These are phyloP conservation scores for Emergomyces pasteurianus DNA, from an alignment of 2,329 filamentous ascomycete genomes.

Conservation along the genomic window DNA sequence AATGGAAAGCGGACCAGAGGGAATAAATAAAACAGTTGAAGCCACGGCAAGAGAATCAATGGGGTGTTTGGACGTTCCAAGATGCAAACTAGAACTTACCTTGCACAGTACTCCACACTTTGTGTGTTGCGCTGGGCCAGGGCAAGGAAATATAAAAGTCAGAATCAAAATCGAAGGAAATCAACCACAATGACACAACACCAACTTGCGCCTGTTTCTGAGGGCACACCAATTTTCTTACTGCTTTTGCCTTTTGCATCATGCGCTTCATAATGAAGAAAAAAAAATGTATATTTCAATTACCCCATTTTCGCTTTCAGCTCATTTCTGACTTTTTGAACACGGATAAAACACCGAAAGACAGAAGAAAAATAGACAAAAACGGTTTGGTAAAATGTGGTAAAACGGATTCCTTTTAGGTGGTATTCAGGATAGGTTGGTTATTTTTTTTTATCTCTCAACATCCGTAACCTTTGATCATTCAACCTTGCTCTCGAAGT, in stretches of 20 bases:
- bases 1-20: not conserved
- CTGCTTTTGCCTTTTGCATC: not conserved
- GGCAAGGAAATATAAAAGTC: not conserved
- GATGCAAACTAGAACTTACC: not conserved
- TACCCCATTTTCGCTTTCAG: not conserved
- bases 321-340: not conserved
- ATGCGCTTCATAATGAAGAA: not conserved
- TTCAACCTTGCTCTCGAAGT: conserved; percentile 97
- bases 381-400: not conserved
- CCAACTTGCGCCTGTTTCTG: not conserved
- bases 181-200: not conserved
- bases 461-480: conserved; percentile 37
- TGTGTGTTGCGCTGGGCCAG: not conserved
- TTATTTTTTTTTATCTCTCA: not conserved
- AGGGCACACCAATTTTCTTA: not conserved
- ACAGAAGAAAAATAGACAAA: not conserved
- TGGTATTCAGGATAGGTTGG: not conserved
- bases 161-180: not conserved
- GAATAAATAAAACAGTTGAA: not conserved
- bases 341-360: not conserved
- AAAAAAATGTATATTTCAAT: not conserved
- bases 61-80: not conserved
- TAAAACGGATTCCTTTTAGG: not conserved
- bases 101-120: not conserved
- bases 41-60: not conserved